Percentiles rank a stretch among this genome's conserved stretches.
Evolutionary conservation across 371 early-diverging fungal species (phyloP).

Genomic region (Mucor mucedo): DNA sequence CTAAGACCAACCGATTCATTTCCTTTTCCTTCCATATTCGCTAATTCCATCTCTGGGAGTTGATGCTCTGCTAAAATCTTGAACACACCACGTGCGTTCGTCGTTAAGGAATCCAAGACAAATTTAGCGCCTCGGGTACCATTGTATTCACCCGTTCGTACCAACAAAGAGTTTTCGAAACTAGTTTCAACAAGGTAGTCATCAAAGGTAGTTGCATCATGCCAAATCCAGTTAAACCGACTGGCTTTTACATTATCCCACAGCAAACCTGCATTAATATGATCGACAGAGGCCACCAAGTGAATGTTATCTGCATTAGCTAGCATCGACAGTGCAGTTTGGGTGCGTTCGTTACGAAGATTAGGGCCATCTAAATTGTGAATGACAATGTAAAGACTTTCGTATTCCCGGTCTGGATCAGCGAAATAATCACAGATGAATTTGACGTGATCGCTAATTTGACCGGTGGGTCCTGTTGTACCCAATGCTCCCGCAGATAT

Average conservation of each 20-base stretch:
- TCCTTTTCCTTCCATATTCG: conserved; percentile 39
- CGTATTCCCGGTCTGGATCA: conserved; percentile 44
- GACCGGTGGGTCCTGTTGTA: conserved; percentile 40
- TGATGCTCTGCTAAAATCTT: conserved; percentile 74
- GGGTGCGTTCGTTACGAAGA: conserved; percentile 76
- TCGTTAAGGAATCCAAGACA: conserved; percentile 83
- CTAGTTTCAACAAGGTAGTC: conserved; percentile 82
- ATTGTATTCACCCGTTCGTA: conserved; percentile 57
- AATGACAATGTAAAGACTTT: conserved; percentile 75
- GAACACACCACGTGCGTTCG: conserved; percentile 85
- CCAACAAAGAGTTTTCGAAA: conserved; percentile 78
- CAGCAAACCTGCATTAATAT: conserved; percentile 85
- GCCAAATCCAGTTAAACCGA: conserved; percentile 86
- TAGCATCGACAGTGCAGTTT: conserved; percentile 68
- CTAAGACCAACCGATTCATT: conserved; percentile 61
- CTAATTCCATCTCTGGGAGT: conserved; percentile 62
- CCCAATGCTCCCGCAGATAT: conserved; percentile 56
- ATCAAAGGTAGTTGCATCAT: conserved; percentile 88
- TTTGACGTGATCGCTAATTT: conserved; percentile 68
- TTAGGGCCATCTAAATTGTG: conserved; percentile 91
- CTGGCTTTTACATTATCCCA: conserved; percentile 81
- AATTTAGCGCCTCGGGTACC: conserved; percentile 76
- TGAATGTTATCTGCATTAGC: conserved; percentile 72
- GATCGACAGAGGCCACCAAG: conserved; percentile 88
- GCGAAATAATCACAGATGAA: conserved; percentile 70